Evolutionary conservation across 2,329 filamentous ascomycete species (phyloP).

Genomic region (Epichloe bromicola): DNA sequence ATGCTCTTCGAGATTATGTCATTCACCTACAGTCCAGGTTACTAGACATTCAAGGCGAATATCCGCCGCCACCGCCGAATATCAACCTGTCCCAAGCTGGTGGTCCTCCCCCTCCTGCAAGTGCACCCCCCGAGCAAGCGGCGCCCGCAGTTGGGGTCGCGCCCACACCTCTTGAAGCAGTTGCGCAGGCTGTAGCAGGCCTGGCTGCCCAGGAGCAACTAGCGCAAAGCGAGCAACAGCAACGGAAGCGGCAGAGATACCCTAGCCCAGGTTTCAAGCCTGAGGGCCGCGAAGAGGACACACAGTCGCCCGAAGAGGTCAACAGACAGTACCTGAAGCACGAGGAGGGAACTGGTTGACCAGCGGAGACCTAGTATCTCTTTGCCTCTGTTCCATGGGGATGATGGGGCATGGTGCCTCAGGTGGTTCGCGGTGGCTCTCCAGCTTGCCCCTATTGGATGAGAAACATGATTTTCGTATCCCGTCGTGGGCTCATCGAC

Average conservation of each 20-base stretch:
- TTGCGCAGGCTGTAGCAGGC: slow-evolving; percentile 35
- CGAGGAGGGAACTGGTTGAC: slow-evolving; percentile 16
- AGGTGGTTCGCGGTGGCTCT: no score
- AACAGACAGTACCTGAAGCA: slow-evolving; percentile 39
- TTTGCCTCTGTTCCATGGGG: background rate
- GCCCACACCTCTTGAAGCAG: slow-evolving; percentile 31
- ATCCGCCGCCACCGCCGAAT: slow-evolving; percentile 70
- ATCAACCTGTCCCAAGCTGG: slow-evolving; percentile 46
- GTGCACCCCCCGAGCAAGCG: slow-evolving; percentile 12
- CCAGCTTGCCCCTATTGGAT: background rate
- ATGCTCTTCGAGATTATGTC: slow-evolving; percentile 81
- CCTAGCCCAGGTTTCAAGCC: slow-evolving; percentile 22
- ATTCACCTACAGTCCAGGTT: slow-evolving; percentile 79
- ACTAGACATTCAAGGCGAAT: slow-evolving; percentile 70
- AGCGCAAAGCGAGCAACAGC: slow-evolving; percentile 19
- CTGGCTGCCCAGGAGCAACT: slow-evolving; percentile 29
- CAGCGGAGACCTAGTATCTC: slow-evolving; percentile 10
- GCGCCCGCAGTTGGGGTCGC: slow-evolving; percentile 17
- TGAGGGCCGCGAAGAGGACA: slow-evolving; percentile 27
- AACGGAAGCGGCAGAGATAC: slow-evolving; percentile 10
- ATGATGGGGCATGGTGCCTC: background rate
- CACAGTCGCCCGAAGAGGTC: slow-evolving; percentile 38
- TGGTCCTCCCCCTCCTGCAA: slow-evolving; percentile 12
- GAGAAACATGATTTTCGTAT: background rate
- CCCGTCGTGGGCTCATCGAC: background rate